Base-by-base conservation (phyloP, 805 yeast genomes). In the Zygotorulaspora sp. region DNA sequence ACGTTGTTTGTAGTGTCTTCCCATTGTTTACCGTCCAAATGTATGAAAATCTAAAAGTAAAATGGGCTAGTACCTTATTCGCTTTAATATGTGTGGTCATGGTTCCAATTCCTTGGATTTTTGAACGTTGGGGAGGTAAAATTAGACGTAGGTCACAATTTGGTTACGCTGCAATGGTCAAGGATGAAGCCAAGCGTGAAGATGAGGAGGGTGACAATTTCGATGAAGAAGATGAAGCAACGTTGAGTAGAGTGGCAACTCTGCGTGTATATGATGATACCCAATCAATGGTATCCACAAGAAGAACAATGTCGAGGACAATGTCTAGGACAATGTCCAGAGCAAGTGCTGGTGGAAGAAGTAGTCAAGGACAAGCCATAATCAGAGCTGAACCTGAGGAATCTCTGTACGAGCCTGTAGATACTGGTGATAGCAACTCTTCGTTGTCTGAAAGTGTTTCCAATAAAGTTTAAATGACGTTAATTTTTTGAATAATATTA, bases 11-110 rank as follows among this genome's bases (percentile, higher is more conserved):
- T 7, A 78, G 86, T 5, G 84, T 79, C 14, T 80, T 88, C 70
- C 96, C 96, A 39, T 68, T 88, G 42, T 87, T 88, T 64, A 83
- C 88, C 1, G 74, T 78, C 14, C 96, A 87, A 63, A 84, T 88
- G 95, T 80, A 82, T 65, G 58, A 71, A 13, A 78, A 71, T 30
- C 66, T 88, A 53, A 78, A 78, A 26, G 75, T 80, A 48, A 83
- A 75, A 50, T 86, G 95, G 94, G 96, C 95, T 8, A 67, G 82
- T 21, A 74, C 87, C 0, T 49, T 81, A 6, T 75, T 82, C 61
- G 74, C 66, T 0, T 78, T 82, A 49, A 72, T 83, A 55, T 71
- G 86, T 6, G 60, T 87, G 21, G 82, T 78, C 0, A 66, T 83
- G 77, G 66, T 79, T 14, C 89, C 90, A 10, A 80, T 81, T 35